Evolutionary conservation across 257 asterid species (phyloP), one percentile per base, ranked within the genome.

Genomic region (Echium plantagineum): DNA sequence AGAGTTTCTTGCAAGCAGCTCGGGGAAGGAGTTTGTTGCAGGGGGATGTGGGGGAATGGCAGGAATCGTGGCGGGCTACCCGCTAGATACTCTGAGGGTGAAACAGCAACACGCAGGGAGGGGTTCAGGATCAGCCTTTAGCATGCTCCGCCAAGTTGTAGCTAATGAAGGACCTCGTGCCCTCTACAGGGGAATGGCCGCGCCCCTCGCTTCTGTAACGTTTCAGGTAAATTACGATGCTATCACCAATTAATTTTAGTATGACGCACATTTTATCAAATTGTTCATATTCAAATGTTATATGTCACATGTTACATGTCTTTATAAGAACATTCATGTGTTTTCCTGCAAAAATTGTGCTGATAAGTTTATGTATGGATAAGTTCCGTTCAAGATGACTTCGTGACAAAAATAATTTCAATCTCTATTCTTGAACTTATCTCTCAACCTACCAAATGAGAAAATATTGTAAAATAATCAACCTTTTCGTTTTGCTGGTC

Each of bases 31-130:
- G 48, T 90, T 90, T 72, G 87, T 83, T 58, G 95, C 95, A 18
- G 97, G 97, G 63, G 94, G 95, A 59, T 64, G 72, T 5, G 96
- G 95, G 20, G 95, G 97, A 55, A 71, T 76, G 10, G 85, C 93
- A n/a, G 97, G 95, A 6, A 71, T 90, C 13, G 59, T 83, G 0
- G 76, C 89, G 6, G 97, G 97, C 1, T 78, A 90, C 68, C 97
- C 97, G 15, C 83, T 90, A 2, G 96, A 90, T 58, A 87, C 94
- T 7, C 61, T 85, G 67, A 80, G 96, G 73, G 74, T 90, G 63
- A 72, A 83, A 64, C 96, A 77, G 73, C 97, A 90, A 66, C 76
- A 85, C 22, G 66, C 89, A 0, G 59, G 69, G 19, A 68, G 42
- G 38, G 89, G 81, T 5, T 28, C 38, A 12, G 60, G 60, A 22